phyloP scores from a whole-genome alignment of 257 asterid genomes.

The Solanum okadae region DNA sequence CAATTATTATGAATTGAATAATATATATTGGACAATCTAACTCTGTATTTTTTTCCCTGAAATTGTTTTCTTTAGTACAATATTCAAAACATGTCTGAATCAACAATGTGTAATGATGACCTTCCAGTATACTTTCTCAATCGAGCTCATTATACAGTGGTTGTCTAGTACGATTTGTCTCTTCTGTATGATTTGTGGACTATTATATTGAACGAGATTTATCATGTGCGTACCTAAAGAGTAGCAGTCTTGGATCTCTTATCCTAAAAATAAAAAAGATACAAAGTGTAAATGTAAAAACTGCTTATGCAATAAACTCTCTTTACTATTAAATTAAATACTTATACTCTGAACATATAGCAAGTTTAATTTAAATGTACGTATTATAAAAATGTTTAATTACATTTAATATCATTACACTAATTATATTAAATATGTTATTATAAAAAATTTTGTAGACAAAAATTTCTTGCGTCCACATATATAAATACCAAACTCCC shows the following conservation, averaged over 20 bases:
- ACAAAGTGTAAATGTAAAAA: background rate
- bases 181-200: background rate
- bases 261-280: background rate
- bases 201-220: background rate
- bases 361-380: background rate
- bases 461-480: background rate
- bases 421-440: no score
- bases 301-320: background rate
- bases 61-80: background rate
- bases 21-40: background rate
- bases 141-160: background rate
- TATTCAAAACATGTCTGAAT: background rate
- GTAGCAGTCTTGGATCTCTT: accelerated
- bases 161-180: background rate
- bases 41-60: no score
- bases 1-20: background rate
- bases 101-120: background rate
- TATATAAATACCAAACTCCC: background rate
- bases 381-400: no score
- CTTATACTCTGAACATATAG: background rate
- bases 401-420: background rate
- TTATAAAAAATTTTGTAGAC: background rate
- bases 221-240: background rate
- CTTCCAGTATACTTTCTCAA: background rate
- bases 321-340: background rate